phyloP scores from a whole-genome alignment of 371 early-diverging fungal species.

The Mucor saturninus region DNA sequence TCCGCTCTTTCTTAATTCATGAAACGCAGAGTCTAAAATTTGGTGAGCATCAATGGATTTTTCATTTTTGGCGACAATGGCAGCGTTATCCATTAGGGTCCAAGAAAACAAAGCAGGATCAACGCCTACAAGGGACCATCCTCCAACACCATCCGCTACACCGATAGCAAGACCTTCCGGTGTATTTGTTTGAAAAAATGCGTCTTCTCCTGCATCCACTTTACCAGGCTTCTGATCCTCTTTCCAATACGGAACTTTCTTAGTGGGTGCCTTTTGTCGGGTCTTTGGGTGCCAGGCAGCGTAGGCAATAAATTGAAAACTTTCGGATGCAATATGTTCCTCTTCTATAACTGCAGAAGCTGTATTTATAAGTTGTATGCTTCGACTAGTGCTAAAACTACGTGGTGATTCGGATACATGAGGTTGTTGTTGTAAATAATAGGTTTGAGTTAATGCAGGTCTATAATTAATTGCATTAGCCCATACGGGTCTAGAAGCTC shows the following conservation, averaged over 20 bases:
- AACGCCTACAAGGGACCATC: slow-evolving; percentile 65
- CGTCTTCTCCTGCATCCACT: slow-evolving; percentile 77
- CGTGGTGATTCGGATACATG: slow-evolving; percentile 8
- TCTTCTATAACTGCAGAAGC: slow-evolving; percentile 7
- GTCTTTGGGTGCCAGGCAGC: slow-evolving; percentile 60
- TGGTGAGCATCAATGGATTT: slow-evolving; percentile 58
- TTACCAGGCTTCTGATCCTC: slow-evolving; percentile 51
- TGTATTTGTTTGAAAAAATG: slow-evolving; percentile 68
- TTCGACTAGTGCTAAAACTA: slow-evolving; percentile 10
- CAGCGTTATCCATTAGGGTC: slow-evolving; percentile 76
- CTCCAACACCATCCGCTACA: slow-evolving; percentile 77
- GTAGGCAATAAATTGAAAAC: slow-evolving; percentile 48
- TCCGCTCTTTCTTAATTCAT: slow-evolving; percentile 57
- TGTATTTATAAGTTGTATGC: not conserved
- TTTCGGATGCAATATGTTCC: slow-evolving; percentile 17
- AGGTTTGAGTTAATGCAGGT: slow-evolving; percentile 12
- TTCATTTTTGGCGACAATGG: slow-evolving; percentile 55
- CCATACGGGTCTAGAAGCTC: slow-evolving; percentile 15
- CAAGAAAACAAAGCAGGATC: slow-evolving; percentile 70
- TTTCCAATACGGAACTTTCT: slow-evolving; percentile 54
- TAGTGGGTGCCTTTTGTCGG: slow-evolving; percentile 29
- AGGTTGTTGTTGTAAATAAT: slow-evolving; percentile 19
- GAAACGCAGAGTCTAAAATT: slow-evolving; percentile 65
- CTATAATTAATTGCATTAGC: slow-evolving; percentile 1
- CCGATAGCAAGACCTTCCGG: slow-evolving; percentile 64